Conservation (phyloP, 1,139 yeast species). For the Yamadazyma triangularis region DNA sequence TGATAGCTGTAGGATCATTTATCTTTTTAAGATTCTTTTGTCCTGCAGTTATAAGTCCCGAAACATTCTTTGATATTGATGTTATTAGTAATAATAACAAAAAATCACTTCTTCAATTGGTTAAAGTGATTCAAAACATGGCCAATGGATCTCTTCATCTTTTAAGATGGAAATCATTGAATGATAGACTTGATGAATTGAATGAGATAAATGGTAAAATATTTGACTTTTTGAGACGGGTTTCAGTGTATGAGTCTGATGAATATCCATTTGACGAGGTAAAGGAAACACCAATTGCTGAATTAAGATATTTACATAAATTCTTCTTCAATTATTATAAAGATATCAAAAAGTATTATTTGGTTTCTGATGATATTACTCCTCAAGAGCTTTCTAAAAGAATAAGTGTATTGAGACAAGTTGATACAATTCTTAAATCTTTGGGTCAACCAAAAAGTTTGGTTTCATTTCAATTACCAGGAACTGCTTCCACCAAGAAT, state of each 20-base stretch:
- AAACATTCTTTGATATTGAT: constrained; percentile 50
- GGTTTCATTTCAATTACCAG: constrained; percentile 41
- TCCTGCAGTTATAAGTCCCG: constrained; percentile 92
- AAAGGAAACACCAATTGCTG: constrained; percentile 33
- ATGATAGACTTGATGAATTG: constrained; percentile 38
- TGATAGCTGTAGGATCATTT: constrained; percentile 82
- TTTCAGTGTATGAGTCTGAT: constrained; percentile 13
- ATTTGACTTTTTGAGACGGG: constrained; percentile 37
- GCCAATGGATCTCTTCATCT: constrained; percentile 71
- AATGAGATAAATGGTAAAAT: constrained; percentile 42
- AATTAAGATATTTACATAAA: constrained; percentile 57
- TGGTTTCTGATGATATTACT: constrained; percentile 14
- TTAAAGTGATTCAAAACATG: constrained; percentile 80
- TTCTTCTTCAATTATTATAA: constrained; percentile 61
- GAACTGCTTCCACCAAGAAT: constrained; percentile 44
- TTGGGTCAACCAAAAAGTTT: constrained; percentile 40
- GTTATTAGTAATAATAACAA: constrained; percentile 50
- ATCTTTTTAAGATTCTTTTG: constrained; percentile 80
- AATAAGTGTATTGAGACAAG: constrained; percentile 19
- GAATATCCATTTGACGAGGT: constrained; percentile 28
- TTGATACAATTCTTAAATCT: constrained; percentile 26
- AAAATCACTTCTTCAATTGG: constrained; percentile 73
- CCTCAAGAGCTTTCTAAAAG: constrained; percentile 10
- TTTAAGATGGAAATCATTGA: constrained; percentile 57
- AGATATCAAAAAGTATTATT: constrained; percentile 42